phyloP scores from a whole-genome alignment of 805 yeast species.

The Saturnispora dispora region DNA sequence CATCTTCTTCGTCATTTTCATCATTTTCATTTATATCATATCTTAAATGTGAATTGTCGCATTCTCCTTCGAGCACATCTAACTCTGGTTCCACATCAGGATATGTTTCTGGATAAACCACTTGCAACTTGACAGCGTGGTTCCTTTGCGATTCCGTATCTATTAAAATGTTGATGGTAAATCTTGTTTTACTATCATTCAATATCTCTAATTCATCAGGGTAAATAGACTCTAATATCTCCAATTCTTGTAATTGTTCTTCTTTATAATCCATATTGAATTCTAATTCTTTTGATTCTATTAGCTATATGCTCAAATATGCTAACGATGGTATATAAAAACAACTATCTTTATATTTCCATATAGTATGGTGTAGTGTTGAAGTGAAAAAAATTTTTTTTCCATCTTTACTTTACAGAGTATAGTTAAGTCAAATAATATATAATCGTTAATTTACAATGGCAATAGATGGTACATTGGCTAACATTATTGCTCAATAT shows the following conservation, averaged over 20 bases:
- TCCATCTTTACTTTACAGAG: background rate
- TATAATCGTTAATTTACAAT: background rate
- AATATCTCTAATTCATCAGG: slow-evolving; percentile 73
- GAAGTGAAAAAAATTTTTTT: background rate
- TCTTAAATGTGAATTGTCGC: slow-evolving; percentile 15
- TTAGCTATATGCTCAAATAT: background rate
- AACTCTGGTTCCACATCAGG: slow-evolving; percentile 74
- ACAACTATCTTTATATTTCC: background rate
- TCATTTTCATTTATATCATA: slow-evolving; percentile 23
- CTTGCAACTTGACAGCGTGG: slow-evolving; percentile 49
- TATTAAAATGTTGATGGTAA: slow-evolving; percentile 48
- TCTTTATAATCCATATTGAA: slow-evolving; percentile 35
- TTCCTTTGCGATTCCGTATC: slow-evolving; percentile 58
- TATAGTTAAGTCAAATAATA: too few relatives aligned
- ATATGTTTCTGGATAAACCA: slow-evolving; percentile 66
- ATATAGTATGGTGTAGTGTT: background rate
- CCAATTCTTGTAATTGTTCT: slow-evolving; percentile 85
- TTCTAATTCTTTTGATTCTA: background rate
- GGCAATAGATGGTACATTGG: slow-evolving; percentile 4
- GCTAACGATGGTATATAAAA: background rate
- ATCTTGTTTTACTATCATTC: slow-evolving; percentile 32
- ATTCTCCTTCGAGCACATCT: slow-evolving; percentile 22
- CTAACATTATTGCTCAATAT: slow-evolving; percentile 6
- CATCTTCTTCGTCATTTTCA: slow-evolving; percentile 37
- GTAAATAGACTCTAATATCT: slow-evolving; percentile 81